Evolutionary conservation across 1,284 basidiomycete genomes (phyloP), one percentile per base, ranked within the genome.

Genomic region (Ceratobasidium sp.): DNA sequence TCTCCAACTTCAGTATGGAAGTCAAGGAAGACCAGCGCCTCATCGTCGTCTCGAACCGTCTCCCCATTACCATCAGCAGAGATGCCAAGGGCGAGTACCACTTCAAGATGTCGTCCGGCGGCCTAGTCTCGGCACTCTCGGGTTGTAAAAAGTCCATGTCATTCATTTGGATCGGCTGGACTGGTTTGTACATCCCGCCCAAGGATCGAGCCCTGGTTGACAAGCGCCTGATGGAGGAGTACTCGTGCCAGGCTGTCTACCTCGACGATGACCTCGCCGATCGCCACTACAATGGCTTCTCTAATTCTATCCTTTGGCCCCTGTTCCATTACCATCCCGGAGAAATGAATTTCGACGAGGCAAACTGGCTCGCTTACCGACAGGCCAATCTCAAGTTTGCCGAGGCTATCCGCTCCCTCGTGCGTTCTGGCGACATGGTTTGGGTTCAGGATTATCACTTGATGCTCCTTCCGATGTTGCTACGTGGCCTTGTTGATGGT

Each of bases 301-400:
- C 94, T 74, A 99, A 99, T 83, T 97, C 94, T 57, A 99, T 99
- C 80, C 87, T 99, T 43, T 99, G 96, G 96, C 96, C 96, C 0
- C 84, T 99, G 54, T 98, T 99, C 85, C 96, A 99, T 79, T 99
- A 98, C 80, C 96, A 98, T 78, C 94, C 94, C 15, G 94, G 95
- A 73, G 95, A 98, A 81, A 99, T 99, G 95, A 97, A 95, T 81
- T 99, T 99, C 78, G 96, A 98, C 80, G 94, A 98, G 81, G 92
- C 92, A 76, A 93, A 98, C 79, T 99, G 96, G 96, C 86, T 91
- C 56, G 96, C 95, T 0, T 99, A 99, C 80, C 89, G 96, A 38
- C 94, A 98, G 79, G 97, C 97, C 53, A 99, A 99, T 79, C 83
- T 95, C 81, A 86, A 88, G 71, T 99, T 99, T 77, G 96, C 97